Conservation (phyloP, 306 rosid genomes). For the Psophocarpus tetragonolobus region DNA sequence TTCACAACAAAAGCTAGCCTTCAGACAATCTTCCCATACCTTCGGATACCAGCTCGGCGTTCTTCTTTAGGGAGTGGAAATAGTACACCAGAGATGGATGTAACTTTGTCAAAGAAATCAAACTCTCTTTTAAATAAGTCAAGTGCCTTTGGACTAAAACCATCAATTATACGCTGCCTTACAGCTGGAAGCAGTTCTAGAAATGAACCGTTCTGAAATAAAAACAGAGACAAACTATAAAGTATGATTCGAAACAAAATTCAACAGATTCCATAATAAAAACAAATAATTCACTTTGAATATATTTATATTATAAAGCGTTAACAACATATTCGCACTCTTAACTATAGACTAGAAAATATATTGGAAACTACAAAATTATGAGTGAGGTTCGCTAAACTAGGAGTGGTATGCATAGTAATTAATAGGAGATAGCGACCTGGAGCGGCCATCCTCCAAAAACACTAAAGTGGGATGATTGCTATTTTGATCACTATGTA, state of each 20-base stretch:
- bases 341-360: background rate
- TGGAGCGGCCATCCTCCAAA: no score
- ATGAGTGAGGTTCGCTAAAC: background rate
- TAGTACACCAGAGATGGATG: conserved; percentile 92
- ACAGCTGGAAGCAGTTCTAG: conserved; percentile 79
- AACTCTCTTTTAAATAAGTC: conserved; percentile 85
- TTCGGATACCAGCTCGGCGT: conserved; percentile 88
- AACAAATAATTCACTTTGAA: conserved; percentile 2
- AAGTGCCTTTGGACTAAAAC: conserved; percentile 72
- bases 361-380: background rate
- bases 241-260: conserved; percentile 23
- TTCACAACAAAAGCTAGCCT: conserved; percentile 43
- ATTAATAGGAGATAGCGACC: no score
- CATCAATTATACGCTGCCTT: conserved; percentile 79
- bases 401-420: background rate
- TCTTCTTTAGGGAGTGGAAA: conserved; percentile 87
- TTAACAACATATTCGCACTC: background rate
- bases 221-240: conserved; percentile 30
- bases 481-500: no score
- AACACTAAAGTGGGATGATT: no score
- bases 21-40: conserved; percentile 49
- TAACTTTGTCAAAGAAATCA: conserved; percentile 97
- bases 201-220: conserved; percentile 78
- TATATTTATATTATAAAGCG: background rate
- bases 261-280: background rate